Conservation (phyloP, 2,329 filamentous ascomycete genomes). For the Penicillium occitanis region DNA sequence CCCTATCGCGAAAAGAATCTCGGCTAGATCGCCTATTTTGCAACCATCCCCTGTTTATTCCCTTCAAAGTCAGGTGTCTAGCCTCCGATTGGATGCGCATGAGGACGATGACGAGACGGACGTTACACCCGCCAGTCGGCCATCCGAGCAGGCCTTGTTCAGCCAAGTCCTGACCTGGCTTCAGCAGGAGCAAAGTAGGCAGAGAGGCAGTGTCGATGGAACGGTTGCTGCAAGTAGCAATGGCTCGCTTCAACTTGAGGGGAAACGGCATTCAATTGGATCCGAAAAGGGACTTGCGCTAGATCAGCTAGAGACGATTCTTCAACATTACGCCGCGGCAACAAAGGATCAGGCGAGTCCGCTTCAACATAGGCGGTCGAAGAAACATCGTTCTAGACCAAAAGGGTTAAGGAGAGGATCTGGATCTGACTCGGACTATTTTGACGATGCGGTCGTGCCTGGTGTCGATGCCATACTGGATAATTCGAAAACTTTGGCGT, state of each 20-base stretch:
- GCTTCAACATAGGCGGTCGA: constrained; percentile 28
- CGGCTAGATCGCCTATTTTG: constrained; percentile 29
- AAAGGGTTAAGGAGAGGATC: constrained; percentile 45
- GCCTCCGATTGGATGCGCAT: constrained; percentile 27
- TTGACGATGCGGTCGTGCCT: constrained; percentile 81
- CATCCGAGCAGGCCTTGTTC: constrained; percentile 51
- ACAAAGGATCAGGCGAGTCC: constrained; percentile 29
- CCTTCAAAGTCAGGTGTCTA: constrained; percentile 31
- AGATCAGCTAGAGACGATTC: constrained; percentile 76
- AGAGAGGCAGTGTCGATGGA: constrained; percentile 52
- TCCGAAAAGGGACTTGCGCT: constrained; percentile 73
- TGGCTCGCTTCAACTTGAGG: constrained; percentile 23
- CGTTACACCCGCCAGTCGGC: constrained; percentile 20
- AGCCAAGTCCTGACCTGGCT: constrained; percentile 81
- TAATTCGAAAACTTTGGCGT: constrained; percentile 84
- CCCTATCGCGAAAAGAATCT: constrained; percentile 30
- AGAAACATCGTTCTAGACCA: constrained; percentile 35
- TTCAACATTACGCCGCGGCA: constrained; percentile 41
- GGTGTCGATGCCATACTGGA: constrained; percentile 81
- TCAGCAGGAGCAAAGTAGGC: constrained; percentile 71
- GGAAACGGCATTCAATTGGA: constrained; percentile 54
- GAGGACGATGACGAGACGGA: constrained; percentile 31
- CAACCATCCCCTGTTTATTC: constrained; percentile 27
- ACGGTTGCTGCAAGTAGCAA: constrained; percentile 42
- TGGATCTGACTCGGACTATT: constrained; percentile 82